phyloP scores from a whole-genome alignment of 805 yeast species.

The Teunomyces aglyptinius region DNA sequence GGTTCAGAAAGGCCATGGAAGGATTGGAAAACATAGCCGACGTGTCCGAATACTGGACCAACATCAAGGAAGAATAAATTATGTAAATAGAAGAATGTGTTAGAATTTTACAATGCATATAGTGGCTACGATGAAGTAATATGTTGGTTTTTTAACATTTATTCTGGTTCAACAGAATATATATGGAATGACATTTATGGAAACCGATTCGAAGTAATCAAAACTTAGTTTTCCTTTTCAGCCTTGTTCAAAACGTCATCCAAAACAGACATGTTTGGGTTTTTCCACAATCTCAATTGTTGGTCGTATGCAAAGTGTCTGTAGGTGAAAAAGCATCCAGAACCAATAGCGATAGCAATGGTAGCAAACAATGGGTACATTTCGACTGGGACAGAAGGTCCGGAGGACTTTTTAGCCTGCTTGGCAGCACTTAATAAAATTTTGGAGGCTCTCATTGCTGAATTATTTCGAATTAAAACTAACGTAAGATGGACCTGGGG shows the following conservation, averaged over 20 bases:
- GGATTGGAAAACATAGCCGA: slow-evolving; percentile 79
- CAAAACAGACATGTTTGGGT: slow-evolving; percentile 42
- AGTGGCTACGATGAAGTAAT: background rate
- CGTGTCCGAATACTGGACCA: slow-evolving; percentile 75
- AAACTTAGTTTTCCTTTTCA: slow-evolving; percentile 18
- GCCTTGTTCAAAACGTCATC: slow-evolving; percentile 42
- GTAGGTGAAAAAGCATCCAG: slow-evolving; percentile 44
- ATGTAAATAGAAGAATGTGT: background rate
- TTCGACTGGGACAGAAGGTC: slow-evolving; percentile 34
- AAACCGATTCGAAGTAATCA: background rate
- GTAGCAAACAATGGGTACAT: slow-evolving; percentile 49
- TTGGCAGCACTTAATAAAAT: slow-evolving; percentile 41
- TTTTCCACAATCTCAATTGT: slow-evolving; percentile 47
- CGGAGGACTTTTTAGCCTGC: slow-evolving; percentile 21
- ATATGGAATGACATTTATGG: background rate
- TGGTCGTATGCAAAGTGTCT: slow-evolving; percentile 46
- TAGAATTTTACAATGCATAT: background rate
- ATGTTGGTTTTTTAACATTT: background rate
- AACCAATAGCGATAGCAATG: slow-evolving; percentile 38
- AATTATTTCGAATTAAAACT: background rate
- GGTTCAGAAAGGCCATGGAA: slow-evolving; percentile 55
- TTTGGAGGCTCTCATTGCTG: slow-evolving; percentile 38
- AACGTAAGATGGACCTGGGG: background rate
- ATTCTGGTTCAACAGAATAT: slow-evolving; percentile 2
- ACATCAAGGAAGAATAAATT: slow-evolving; percentile 37